Evolutionary conservation across 495 filamentous ascomycete species (phyloP).

Genomic region (Talaromyces proteolyticus): DNA sequence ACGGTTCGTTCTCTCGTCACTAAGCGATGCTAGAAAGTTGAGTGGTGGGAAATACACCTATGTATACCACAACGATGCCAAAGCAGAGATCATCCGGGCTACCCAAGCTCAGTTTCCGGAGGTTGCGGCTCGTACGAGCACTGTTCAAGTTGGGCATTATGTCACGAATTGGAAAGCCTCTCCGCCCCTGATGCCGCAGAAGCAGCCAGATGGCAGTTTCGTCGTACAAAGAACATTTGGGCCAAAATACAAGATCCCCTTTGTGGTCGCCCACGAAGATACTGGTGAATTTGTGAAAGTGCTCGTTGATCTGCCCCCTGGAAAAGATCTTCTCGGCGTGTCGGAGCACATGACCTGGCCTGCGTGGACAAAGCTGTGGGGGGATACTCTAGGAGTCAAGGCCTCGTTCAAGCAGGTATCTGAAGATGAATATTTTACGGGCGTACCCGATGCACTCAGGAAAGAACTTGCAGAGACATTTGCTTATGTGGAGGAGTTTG

Average conservation of each 20-base stretch:
- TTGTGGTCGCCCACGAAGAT: constrained; percentile 21
- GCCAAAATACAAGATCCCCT: constrained; percentile 11
- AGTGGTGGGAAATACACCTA: constrained; percentile 28
- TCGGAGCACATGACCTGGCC: constrained; percentile 18
- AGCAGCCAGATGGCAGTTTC: background rate
- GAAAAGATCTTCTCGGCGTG: constrained; percentile 22
- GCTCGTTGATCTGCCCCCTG: constrained; percentile 18
- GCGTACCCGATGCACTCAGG: background rate
- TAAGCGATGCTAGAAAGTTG: constrained; percentile 22
- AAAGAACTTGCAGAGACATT: constrained; percentile 22
- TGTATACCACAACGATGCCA: constrained; percentile 32
- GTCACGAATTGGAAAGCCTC: constrained; percentile 21
- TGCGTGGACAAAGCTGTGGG: constrained; percentile 21
- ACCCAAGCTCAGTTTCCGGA: constrained; percentile 19
- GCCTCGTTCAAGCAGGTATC: background rate
- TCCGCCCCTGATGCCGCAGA: constrained; percentile 4
- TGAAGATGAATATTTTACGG: background rate
- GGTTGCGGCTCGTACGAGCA: constrained; percentile 20
- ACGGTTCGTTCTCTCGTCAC: constrained; percentile 36
- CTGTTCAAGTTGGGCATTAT: constrained; percentile 28
- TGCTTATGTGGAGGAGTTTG: constrained; percentile 25
- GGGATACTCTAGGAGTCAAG: background rate
- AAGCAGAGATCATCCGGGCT: constrained; percentile 28
- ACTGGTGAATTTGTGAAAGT: constrained; percentile 26
- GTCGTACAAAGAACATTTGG: background rate